Evolutionary conservation across 2,329 filamentous ascomycete species (phyloP), one percentile per base, ranked within the genome.

Genomic region (Herpomyces periplanetae): DNA sequence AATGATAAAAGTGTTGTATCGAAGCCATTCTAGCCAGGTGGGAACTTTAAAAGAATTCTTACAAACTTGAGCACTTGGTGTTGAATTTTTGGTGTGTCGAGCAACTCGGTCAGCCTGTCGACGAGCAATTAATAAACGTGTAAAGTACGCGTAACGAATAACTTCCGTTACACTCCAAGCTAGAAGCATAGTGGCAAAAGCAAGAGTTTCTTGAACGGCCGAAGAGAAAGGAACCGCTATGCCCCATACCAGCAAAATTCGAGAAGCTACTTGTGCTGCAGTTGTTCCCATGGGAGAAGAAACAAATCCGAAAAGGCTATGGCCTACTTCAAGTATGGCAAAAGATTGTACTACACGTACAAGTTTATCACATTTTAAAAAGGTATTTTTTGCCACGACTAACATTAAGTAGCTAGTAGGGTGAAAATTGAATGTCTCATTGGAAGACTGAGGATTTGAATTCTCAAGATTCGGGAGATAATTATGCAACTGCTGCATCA

Each of bases 161-260:
- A 87, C 64, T 43, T 96, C 80, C 24, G 80, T 88, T 23, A 68
- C 38, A 26, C 57, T 62, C 75, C 80, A 91, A 13, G 80, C 73
- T 21, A 61, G 32, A 23, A 91, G 49, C 66, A 85, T 69, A 30
- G 49, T 51, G 27, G 55, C 46, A 45, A 73, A 84, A 21, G 49
- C 52, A 9, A 49, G 41, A 25, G 46, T 52, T 6, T 5, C 6
- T 9, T 10, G 10, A 5, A 9, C 10, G 6, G 5, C 10, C 6
- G 10, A 17, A 10, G 6, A 6, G 17, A 17, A 17, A 5, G 10
- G 10, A 5, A 5, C 6, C 32, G 68, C 58, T 25, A 91, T 49
- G 28, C 52, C 59, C 69, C 73, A 88, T 28, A 88, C 65, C 27
- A 91, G 60, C 27, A 87, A 52, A 31, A 85, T 53, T 20, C 80